Percentiles rank a stretch among this genome's conserved stretches.
Evolutionary conservation across 257 asterid species (phyloP).

Genomic region (Solanum clarkiae): DNA sequence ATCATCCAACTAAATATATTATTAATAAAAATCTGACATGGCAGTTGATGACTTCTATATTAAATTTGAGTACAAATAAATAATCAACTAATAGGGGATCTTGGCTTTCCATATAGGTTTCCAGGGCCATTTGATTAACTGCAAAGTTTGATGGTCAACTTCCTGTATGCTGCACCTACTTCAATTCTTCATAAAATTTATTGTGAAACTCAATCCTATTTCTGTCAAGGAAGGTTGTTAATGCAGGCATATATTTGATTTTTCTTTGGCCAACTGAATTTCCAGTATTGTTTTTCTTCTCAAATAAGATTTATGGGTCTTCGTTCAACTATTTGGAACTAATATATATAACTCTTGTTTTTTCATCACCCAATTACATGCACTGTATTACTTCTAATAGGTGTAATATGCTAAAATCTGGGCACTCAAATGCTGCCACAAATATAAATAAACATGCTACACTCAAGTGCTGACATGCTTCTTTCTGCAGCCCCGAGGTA

Average conservation of each 20-base stretch:
- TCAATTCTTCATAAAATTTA: background rate
- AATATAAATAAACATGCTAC: background rate
- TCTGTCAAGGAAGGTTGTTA: background rate
- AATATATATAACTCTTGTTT: background rate
- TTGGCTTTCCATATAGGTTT: too few species aligned
- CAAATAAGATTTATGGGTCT: background rate
- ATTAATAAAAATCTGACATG: too few species aligned
- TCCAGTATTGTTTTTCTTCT: background rate
- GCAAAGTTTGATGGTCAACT: too few species aligned
- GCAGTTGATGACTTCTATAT: too few species aligned
- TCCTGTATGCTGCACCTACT: too few species aligned
- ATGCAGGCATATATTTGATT: background rate
- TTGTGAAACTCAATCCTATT: background rate
- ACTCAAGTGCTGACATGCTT: background rate
- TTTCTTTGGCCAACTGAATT: background rate
- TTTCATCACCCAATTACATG: background rate
- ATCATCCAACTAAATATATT: too few species aligned
- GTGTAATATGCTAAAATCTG: background rate
- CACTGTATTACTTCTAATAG: background rate
- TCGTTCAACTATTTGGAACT: background rate
- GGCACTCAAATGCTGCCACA: background rate
- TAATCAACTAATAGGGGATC: too few species aligned
- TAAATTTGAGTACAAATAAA: too few species aligned
- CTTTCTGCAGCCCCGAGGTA: conserved; percentile 60
- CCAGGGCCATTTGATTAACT: too few species aligned